Conservation (phyloP, 805 yeast genomes). For the Danielozyma ontarioensis region DNA sequence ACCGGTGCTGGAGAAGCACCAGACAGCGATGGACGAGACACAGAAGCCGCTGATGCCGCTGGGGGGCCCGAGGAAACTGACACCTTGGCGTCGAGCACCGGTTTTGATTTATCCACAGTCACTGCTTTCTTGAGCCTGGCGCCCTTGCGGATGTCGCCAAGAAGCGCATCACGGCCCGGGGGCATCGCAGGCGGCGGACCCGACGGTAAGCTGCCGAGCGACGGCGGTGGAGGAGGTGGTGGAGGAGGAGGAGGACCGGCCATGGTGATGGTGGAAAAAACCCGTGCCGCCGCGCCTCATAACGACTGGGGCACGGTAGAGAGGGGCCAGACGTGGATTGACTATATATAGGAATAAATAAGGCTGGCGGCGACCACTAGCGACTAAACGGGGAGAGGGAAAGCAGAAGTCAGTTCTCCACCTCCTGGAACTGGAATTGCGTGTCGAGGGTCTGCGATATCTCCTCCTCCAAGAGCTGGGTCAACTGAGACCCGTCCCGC, state of each 20-base stretch:
- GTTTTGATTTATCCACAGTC: slow-evolving; percentile 47
- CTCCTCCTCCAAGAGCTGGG: slow-evolving; percentile 29
- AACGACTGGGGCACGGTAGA: too few relatives aligned
- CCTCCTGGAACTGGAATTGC: slow-evolving; percentile 8
- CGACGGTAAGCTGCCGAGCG: slow-evolving; percentile 24
- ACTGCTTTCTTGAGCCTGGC: slow-evolving; percentile 36
- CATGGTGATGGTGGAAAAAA: slow-evolving; percentile 13
- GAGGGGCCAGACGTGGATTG: too few relatives aligned
- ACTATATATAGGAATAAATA: too few relatives aligned
- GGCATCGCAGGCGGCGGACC: slow-evolving; percentile 12
- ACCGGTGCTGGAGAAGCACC: slow-evolving; percentile 12
- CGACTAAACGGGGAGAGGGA: too few relatives aligned
- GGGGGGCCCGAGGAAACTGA: slow-evolving; percentile 3
- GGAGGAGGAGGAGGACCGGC: slow-evolving; percentile 52
- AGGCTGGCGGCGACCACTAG: too few relatives aligned
- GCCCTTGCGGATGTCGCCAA: slow-evolving; percentile 77
- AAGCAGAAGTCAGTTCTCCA: too few relatives aligned
- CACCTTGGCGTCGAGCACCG: slow-evolving; percentile 42
- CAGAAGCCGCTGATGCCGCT: slow-evolving; percentile 15
- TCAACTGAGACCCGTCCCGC: slow-evolving; percentile 49
- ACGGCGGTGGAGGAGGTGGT: slow-evolving; percentile 51
- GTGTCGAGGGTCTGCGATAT: slow-evolving; percentile 22
- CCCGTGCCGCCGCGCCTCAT: too few relatives aligned
- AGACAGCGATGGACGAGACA: slow-evolving; percentile 13
- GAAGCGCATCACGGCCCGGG: slow-evolving; percentile 42